Evolutionary conservation across 164 flowering plant species (phyloP).

Genomic region (Piper betle): DNA sequence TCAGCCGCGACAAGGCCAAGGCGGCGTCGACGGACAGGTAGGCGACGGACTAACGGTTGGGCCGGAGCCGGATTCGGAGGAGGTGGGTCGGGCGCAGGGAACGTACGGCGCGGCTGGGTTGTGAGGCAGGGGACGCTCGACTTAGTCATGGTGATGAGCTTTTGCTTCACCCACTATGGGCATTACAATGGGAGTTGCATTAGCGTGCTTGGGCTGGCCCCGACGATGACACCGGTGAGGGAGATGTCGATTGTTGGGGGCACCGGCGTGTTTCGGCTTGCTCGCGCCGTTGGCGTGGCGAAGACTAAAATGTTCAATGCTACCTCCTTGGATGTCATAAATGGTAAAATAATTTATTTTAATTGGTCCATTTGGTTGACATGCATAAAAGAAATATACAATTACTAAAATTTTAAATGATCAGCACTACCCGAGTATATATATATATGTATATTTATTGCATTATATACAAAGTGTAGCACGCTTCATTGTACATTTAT

Average conservation of each 20-base stretch:
- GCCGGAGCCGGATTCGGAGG: slow-evolving; percentile 21
- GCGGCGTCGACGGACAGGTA: slow-evolving; percentile 5
- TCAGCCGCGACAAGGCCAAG: slow-evolving; percentile 24
- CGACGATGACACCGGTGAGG: slow-evolving; percentile 11
- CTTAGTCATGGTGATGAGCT: slow-evolving; percentile 32
- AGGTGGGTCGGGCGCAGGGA: slow-evolving; percentile 43
- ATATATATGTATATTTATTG: too few species aligned
- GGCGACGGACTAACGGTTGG: slow-evolving; percentile 20
- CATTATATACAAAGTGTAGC: too few species aligned
- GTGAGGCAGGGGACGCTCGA: slow-evolving; percentile 4
- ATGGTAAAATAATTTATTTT: too few species aligned
- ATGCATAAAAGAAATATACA: too few species aligned
- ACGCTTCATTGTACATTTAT: too few species aligned
- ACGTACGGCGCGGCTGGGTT: slow-evolving; percentile 22
- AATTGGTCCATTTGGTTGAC: too few species aligned
- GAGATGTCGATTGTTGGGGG: slow-evolving; percentile 47
- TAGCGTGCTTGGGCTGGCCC: slow-evolving; percentile 33
- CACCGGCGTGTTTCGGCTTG: slow-evolving; percentile 28
- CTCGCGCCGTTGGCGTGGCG: slow-evolving; percentile 25
- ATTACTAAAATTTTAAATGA: too few species aligned
- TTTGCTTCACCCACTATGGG: slow-evolving; percentile 24
- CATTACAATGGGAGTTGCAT: slow-evolving; percentile 37
- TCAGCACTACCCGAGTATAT: too few species aligned
- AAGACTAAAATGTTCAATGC: slow-evolving; percentile 16
- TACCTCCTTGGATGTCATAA: slow-evolving; percentile 12